Evolutionary conservation across 495 filamentous ascomycete species (phyloP).

Genomic region (Lichenothelia convexa): DNA sequence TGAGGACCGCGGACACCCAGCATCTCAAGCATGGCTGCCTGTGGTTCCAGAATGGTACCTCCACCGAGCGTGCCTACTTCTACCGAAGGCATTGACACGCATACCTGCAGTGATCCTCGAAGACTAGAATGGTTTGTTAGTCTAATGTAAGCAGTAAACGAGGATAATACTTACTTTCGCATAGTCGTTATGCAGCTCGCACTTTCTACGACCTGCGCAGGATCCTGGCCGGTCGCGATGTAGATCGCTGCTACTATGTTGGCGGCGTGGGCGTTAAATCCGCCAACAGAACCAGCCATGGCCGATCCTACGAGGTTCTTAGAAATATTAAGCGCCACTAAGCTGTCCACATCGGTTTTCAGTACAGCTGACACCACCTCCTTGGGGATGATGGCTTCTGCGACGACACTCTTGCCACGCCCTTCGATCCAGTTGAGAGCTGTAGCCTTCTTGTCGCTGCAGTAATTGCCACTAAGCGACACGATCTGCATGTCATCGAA

Average conservation of each 20-base stretch:
- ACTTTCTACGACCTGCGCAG: constrained; percentile 93
- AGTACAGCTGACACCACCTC: constrained; percentile 72
- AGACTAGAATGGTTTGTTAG: constrained; percentile 31
- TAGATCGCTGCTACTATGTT: constrained; percentile 97
- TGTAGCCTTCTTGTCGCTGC: constrained; percentile 94
- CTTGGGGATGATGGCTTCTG: constrained; percentile 89
- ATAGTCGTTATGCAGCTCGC: constrained; percentile 96
- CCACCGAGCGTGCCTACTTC: constrained; percentile 95
- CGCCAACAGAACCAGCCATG: constrained; percentile 89
- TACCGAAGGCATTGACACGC: constrained; percentile 91
- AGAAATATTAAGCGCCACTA: constrained; percentile 80
- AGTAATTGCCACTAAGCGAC: constrained; percentile 91
- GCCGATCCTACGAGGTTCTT: constrained; percentile 97
- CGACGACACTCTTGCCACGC: constrained; percentile 89
- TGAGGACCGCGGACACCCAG: constrained; percentile 86
- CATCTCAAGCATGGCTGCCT: constrained; percentile 89
- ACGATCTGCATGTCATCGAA: constrained; percentile 96
- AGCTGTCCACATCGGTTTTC: constrained; percentile 76
- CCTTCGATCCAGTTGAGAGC: constrained; percentile 99
- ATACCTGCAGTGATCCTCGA: constrained; percentile 81
- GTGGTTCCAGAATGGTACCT: constrained; percentile 89
- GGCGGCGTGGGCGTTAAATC: constrained; percentile 94
- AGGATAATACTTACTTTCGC: constrained; percentile 70
- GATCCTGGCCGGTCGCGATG: constrained; percentile 93
- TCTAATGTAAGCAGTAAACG: neutral